Evolutionary conservation across 805 yeast species (phyloP).

Genomic region (Candida wancherniae): DNA sequence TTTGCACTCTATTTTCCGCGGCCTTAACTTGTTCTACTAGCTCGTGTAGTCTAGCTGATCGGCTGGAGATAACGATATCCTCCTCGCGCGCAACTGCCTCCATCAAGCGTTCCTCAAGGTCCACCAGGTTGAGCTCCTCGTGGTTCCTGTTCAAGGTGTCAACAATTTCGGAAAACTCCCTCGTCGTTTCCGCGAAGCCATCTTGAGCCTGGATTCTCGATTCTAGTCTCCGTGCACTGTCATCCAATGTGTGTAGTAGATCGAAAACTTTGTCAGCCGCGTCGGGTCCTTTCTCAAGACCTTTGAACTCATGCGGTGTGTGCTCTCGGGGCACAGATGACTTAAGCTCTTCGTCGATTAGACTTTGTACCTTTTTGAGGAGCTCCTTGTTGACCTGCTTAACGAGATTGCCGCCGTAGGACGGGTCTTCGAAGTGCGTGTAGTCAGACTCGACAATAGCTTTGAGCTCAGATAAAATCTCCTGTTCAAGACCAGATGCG

Average conservation of each 20-base stretch:
- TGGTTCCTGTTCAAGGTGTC: too few species aligned
- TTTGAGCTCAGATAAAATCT: conserved; percentile 29
- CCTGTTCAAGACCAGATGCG: conserved; percentile 14
- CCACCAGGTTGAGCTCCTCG: conserved; percentile 9
- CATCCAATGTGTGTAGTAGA: conserved; percentile 17
- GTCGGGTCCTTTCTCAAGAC: conserved; percentile 15
- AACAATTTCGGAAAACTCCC: conserved; percentile 1
- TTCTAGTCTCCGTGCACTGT: conserved; percentile 3
- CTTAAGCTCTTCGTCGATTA: conserved; percentile 14
- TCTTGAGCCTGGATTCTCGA: conserved; percentile 3
- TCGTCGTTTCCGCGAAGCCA: conserved; percentile 4
- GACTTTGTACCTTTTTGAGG: conserved; percentile 15
- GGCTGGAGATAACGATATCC: conserved; percentile 14
- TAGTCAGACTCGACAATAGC: conserved; percentile 41
- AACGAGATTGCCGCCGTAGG: conserved; percentile 14
- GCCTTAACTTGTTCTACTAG: conserved; percentile 20
- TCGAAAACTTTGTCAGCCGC: conserved; percentile 15
- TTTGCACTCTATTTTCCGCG: conserved; percentile 8
- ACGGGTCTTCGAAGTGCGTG: conserved; percentile 23
- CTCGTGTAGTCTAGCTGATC: conserved; percentile 19
- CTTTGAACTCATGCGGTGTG: neutral
- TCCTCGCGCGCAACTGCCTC: conserved; percentile 15
- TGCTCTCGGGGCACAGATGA: conserved; percentile 1
- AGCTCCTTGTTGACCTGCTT: conserved; percentile 31
- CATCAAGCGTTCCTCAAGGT: conserved; percentile 14